A percentile compares a stretch with the other conserved stretches of the same genome.
Evolutionary conservation across 805 yeast genomes (phyloP).

Genomic region (Candida berthetii): DNA sequence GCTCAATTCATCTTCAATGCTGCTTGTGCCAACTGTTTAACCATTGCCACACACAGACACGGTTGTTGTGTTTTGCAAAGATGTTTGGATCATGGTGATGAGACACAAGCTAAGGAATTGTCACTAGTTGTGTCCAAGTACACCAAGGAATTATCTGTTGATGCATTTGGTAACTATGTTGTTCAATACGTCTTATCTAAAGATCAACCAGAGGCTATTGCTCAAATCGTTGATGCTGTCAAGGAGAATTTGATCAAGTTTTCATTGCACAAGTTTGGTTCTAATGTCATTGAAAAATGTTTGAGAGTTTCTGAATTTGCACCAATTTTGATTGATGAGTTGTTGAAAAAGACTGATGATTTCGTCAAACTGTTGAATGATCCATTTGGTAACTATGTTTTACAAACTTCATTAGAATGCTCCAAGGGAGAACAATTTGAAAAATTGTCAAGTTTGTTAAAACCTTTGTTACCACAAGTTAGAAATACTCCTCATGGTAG

Average conservation of each 20-base stretch:
- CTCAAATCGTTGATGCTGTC: slow-evolving; percentile 25
- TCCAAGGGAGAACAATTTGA: slow-evolving; percentile 41
- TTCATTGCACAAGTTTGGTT: slow-evolving; percentile 86
- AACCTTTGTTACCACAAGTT: slow-evolving; percentile 73
- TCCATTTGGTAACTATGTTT: slow-evolving; percentile 90
- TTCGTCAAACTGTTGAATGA: slow-evolving; percentile 64
- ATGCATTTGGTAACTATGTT: slow-evolving; percentile 96
- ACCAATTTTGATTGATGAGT: slow-evolving; percentile 43
- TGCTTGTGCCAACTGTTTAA: slow-evolving; percentile 63
- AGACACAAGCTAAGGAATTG: slow-evolving; percentile 60
- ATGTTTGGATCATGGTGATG: slow-evolving; percentile 84
- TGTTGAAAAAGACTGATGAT: slow-evolving; percentile 29
- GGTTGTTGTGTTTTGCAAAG: slow-evolving; percentile 97
- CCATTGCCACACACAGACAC: slow-evolving; percentile 91
- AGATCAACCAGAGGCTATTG: slow-evolving; percentile 23
- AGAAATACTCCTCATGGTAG: slow-evolving; percentile 95
- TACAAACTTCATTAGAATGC: slow-evolving; percentile 83
- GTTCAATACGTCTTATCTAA: slow-evolving; percentile 81
- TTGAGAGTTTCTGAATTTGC: slow-evolving; percentile 42
- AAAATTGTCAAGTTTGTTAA: slow-evolving; percentile 49
- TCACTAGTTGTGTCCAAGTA: slow-evolving; percentile 62
- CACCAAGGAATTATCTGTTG: slow-evolving; percentile 68
- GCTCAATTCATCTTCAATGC: slow-evolving; percentile 89
- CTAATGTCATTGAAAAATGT: slow-evolving; percentile 91
- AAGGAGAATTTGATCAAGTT: slow-evolving; percentile 32